These are phyloP conservation scores for Ormosia semicastrata DNA, from an alignment of 306 rosid species.

Conservation along the genomic window DNA sequence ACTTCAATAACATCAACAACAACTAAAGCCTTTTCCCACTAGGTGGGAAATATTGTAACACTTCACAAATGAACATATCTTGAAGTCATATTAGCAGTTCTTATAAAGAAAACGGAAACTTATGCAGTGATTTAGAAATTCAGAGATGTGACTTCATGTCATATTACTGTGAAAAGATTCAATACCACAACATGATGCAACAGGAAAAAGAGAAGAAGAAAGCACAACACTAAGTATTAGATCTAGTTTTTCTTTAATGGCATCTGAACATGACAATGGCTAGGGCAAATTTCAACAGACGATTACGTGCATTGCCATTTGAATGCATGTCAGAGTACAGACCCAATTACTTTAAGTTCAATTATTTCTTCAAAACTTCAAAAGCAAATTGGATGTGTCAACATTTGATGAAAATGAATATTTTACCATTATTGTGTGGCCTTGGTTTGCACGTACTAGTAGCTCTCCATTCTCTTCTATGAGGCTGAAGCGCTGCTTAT, in stretches of 20 bases:
- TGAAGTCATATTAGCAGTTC: neutral
- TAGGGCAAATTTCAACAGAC: neutral
- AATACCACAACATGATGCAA: neutral
- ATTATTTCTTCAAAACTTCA: constrained; percentile 1
- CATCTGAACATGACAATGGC: neutral
- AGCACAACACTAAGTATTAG: neutral
- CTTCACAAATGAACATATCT: neutral
- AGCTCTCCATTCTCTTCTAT: constrained; percentile 80
- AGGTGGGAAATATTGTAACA: neutral
- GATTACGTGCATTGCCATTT: neutral
- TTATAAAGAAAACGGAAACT: neutral
- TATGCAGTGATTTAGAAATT: neutral
- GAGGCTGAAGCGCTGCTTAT: constrained; percentile 87
- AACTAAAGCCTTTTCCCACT: no score
- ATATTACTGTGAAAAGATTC: neutral
- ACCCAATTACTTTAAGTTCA: neutral
- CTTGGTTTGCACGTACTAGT: constrained; percentile 90
- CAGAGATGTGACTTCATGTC: neutral
- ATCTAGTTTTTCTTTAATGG: neutral
- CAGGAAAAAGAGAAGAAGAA: neutral
- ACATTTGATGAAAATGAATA: constrained; percentile 4
- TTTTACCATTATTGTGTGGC: constrained; percentile 70
- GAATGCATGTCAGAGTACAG: neutral
- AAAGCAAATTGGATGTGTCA: neutral
- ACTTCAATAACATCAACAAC: neutral